A percentile compares a stretch with the other conserved stretches of the same genome.
Conservation (phyloP, 2,329 filamentous ascomycete genomes). For the Ophiostoma sp. region DNA sequence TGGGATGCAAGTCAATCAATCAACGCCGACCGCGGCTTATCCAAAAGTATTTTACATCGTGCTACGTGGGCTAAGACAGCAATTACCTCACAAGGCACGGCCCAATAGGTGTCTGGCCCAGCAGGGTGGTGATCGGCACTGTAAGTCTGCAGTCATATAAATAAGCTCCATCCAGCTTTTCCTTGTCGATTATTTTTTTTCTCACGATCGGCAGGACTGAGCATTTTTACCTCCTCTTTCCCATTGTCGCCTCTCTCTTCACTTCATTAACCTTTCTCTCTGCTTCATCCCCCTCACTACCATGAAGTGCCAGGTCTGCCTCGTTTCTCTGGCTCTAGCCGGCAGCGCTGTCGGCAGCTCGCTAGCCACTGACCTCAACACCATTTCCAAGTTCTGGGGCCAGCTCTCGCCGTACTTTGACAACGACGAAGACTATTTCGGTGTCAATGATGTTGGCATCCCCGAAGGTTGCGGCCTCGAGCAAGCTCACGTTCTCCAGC, state of each 20-base stretch:
- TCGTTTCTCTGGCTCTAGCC: slow-evolving; percentile 22
- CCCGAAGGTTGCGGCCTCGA: slow-evolving; percentile 58
- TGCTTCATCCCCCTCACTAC: neutral
- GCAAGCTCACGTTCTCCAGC: slow-evolving; percentile 54
- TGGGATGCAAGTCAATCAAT: neutral
- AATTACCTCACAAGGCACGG: neutral
- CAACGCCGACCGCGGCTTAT: neutral
- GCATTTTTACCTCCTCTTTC: neutral
- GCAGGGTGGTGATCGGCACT: neutral
- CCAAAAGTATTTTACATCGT: neutral
- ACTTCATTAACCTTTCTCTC: neutral
- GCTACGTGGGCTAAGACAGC: neutral
- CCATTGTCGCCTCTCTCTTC: neutral
- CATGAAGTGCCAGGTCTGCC: slow-evolving; percentile 24
- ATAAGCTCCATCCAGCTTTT: slow-evolving; percentile 4
- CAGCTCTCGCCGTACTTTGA: slow-evolving; percentile 50
- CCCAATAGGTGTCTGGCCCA: neutral
- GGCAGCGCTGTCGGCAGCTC: slow-evolving; percentile 21
- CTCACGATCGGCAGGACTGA: neutral
- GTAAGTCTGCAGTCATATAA: neutral
- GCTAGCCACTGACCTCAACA: slow-evolving; percentile 35
- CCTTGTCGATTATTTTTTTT: neutral
- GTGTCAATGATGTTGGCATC: slow-evolving; percentile 48
- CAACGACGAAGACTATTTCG: slow-evolving; percentile 48
- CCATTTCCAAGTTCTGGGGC: slow-evolving; percentile 44